Conservation (phyloP, 1,284 basidiomycete genomes). For the Cryptococcus sp. region DNA sequence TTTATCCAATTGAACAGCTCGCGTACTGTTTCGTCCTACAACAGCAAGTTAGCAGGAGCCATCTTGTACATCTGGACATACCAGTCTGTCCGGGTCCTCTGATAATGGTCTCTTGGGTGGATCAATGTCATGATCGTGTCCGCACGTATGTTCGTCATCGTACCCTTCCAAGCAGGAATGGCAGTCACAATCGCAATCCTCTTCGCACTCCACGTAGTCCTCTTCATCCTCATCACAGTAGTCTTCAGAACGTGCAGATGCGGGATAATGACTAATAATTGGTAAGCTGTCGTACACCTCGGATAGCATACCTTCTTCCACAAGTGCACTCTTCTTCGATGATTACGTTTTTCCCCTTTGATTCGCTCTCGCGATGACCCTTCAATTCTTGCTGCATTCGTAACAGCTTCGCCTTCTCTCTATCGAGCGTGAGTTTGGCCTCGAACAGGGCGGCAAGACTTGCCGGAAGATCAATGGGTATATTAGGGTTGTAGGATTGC, state of each 20-base stretch:
- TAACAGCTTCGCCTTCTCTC: slow-evolving; percentile 51
- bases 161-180: slow-evolving; percentile 25
- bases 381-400: slow-evolving; percentile 52
- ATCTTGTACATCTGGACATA: slow-evolving; percentile 17
- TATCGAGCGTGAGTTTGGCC: slow-evolving; percentile 50
- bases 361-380: slow-evolving; percentile 43
- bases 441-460: slow-evolving; percentile 51
- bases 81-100: slow-evolving; percentile 48
- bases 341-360: slow-evolving; percentile 3
- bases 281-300: slow-evolving; percentile 3
- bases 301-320: slow-evolving; percentile 31
- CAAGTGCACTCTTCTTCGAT: slow-evolving; percentile 44
- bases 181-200: slow-evolving; percentile 25
- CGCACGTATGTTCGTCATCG: slow-evolving; percentile 17
- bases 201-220: slow-evolving; percentile 33
- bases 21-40: slow-evolving; percentile 47
- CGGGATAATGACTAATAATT: slow-evolving; percentile 28
- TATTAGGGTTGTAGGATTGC: slow-evolving; percentile 15
- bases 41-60: slow-evolving; percentile 1
- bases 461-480: slow-evolving; percentile 46
- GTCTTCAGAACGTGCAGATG: slow-evolving; percentile 26
- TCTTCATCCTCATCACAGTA: slow-evolving; percentile 38
- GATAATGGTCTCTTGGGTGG: slow-evolving; percentile 24
- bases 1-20: slow-evolving; percentile 55
- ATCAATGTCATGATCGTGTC: slow-evolving; percentile 14